Conservation (phyloP, 305 asterid species). For the Fraxinus angustifolia region DNA sequence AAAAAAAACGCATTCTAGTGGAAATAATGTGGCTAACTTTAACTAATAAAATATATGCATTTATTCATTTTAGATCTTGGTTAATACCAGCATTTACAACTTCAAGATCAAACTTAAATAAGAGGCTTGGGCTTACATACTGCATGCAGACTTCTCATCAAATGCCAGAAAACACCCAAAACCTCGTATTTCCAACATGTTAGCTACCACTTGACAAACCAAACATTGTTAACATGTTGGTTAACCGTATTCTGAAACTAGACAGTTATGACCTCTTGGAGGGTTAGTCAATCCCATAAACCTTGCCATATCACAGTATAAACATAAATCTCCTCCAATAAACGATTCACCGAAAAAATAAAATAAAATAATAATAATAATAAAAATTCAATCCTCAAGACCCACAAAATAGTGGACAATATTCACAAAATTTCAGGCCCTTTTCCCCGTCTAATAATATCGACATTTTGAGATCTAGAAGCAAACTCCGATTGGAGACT, state of each 20-base stretch:
- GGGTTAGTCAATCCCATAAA: slow-evolving; percentile 16
- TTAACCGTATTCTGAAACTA: too few relatives aligned
- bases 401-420: not conserved
- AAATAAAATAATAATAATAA: too few relatives aligned
- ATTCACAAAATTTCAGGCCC: not conserved
- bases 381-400: slow-evolving; percentile 1
- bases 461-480: slow-evolving; percentile 10
- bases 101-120: not conserved
- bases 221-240: too few relatives aligned
- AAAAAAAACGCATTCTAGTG: too few relatives aligned
- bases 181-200: slow-evolving; percentile 21
- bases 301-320: not conserved
- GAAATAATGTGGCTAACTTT: too few relatives aligned
- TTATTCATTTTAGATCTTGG: not conserved
- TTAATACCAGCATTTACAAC: not conserved
- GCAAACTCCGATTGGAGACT: slow-evolving; percentile 1
- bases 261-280: not conserved
- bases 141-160: not conserved
- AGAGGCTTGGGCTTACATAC: not conserved
- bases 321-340: not conserved
- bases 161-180: slow-evolving; percentile 17
- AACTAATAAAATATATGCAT: not conserved
- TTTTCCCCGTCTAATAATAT: not conserved
- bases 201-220: slow-evolving; percentile 15
- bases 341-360: not conserved